Evolutionary conservation across 768 basidiomycete species (phyloP).

Genomic region (Botryobasidium botryosum): DNA sequence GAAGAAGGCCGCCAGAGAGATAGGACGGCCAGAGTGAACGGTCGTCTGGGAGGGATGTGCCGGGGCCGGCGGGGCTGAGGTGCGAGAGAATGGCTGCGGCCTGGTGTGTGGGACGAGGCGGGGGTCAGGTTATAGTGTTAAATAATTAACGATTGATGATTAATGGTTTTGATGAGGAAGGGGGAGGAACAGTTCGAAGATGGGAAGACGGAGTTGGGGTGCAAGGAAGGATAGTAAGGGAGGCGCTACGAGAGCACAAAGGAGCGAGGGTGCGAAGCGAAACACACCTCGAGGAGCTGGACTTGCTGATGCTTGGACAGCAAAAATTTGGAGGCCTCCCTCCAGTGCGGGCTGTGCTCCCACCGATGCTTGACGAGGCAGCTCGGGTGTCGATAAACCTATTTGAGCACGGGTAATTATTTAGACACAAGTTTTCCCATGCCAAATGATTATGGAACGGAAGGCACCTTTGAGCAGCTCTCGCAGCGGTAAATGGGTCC

Average conservation of each 20-base stretch:
- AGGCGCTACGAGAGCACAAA: neutral
- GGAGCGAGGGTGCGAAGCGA: neutral
- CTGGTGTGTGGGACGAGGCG: too few species aligned
- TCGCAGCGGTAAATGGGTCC: conserved; percentile 84
- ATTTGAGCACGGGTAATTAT: conserved; percentile 1
- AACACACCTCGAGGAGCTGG: conserved; percentile 72
- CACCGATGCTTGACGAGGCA: conserved; percentile 96
- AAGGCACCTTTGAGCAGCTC: conserved; percentile 74
- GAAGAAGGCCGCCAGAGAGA: conserved; percentile 27
- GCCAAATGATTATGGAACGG: neutral
- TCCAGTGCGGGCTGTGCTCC: conserved; percentile 96
- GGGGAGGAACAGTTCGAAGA: too few species aligned
- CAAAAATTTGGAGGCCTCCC: conserved; percentile 76
- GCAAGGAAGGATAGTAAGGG: conserved; percentile 5
- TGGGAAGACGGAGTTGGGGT: too few species aligned
- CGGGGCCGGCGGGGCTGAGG: conserved; percentile 44
- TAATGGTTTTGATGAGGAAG: too few species aligned
- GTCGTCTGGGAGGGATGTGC: conserved; percentile 80
- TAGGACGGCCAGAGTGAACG: conserved; percentile 84
- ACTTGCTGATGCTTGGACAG: conserved; percentile 96
- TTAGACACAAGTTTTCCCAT: neutral
- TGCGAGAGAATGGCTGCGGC: conserved; percentile 92
- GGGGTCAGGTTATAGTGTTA: too few species aligned
- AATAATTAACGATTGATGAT: too few species aligned
- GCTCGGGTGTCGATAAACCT: conserved; percentile 53